A percentile compares a stretch with the other conserved stretches of the same genome.
phyloP scores from a whole-genome alignment of 2,329 filamentous ascomycete genomes.

The Lachnellula suecica region DNA sequence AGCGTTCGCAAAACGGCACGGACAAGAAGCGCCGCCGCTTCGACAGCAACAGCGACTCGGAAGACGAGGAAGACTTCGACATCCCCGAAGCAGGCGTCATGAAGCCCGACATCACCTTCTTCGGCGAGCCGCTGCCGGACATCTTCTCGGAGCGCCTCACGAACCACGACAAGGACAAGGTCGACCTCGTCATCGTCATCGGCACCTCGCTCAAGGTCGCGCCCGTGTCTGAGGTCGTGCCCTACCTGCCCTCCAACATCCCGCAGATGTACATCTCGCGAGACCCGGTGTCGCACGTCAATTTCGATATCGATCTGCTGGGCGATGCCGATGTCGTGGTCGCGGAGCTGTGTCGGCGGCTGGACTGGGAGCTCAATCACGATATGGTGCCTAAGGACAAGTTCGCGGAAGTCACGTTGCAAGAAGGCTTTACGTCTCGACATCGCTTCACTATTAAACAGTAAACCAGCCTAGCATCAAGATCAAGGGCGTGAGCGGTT shows the following conservation, averaged over 20 bases:
- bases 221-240: slow-evolving; percentile 88
- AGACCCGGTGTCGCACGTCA: slow-evolving; percentile 81
- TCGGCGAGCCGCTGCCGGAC: slow-evolving; percentile 85
- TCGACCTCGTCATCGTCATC: slow-evolving; percentile 92
- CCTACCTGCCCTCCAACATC: slow-evolving; percentile 73
- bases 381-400: slow-evolving; percentile 77
- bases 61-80: slow-evolving; percentile 59
- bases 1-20: slow-evolving; percentile 51
- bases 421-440: slow-evolving; percentile 46
- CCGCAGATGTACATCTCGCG: slow-evolving; percentile 90
- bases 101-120: slow-evolving; percentile 98
- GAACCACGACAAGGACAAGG: slow-evolving; percentile 75
- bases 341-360: slow-evolving; percentile 77
- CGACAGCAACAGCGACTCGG: slow-evolving; percentile 28
- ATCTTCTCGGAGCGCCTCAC: slow-evolving; percentile 79
- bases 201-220: slow-evolving; percentile 95
- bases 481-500: too few species aligned
- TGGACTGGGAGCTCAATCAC: slow-evolving; percentile 78
- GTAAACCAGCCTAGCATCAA: too few species aligned
- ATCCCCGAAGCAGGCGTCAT: slow-evolving; percentile 75
- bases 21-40: slow-evolving; percentile 39
- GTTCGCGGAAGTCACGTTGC: slow-evolving; percentile 53
- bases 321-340: slow-evolving; percentile 93
- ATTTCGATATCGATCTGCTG: slow-evolving; percentile 95
- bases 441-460: slow-evolving; percentile 39